These are phyloP conservation scores for Apium graveolens DNA, from an alignment of 129 eudicot species.

Conservation along the genomic window DNA sequence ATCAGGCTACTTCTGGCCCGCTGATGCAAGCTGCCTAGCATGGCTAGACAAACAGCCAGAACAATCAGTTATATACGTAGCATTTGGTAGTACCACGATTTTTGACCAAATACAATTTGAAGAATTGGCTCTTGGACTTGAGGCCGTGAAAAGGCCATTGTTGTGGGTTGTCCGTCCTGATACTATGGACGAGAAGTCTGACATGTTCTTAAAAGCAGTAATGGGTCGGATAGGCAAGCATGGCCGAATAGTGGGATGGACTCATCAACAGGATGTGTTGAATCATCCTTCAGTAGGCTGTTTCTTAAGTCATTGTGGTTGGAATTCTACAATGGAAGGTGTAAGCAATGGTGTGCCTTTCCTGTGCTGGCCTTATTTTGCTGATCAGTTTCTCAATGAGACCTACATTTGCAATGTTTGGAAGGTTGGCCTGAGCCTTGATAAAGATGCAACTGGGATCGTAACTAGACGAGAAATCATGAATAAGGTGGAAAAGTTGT, in stretches of 20 bases:
- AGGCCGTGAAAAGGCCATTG: not conserved
- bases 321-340: slow-evolving; percentile 37
- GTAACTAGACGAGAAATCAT: not conserved
- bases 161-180: slow-evolving; percentile 8
- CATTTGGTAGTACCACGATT: slow-evolving; percentile 3
- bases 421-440: slow-evolving; percentile 19
- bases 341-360: slow-evolving; percentile 27
- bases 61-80: not conserved
- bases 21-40: not conserved
- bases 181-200: slow-evolving; percentile 6
- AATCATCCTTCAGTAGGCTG: slow-evolving; percentile 27
- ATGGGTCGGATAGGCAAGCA: slow-evolving; percentile 12
- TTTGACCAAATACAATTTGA: not conserved
- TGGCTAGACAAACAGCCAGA: slow-evolving; percentile 5
- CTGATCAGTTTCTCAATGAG: slow-evolving; percentile 27
- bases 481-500: slow-evolving; percentile 1
- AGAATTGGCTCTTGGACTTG: slow-evolving; percentile 7
- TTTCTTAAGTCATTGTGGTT: slow-evolving; percentile 33
- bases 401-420: slow-evolving; percentile 22
- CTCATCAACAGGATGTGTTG: slow-evolving; percentile 33
- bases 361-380: slow-evolving; percentile 40
- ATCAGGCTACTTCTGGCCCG: slow-evolving; percentile 3
- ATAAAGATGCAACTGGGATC: not conserved
- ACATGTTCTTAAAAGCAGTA: slow-evolving; percentile 19
- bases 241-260: slow-evolving; percentile 33